phyloP scores from a whole-genome alignment of 768 basidiomycete genomes.

The Stropharia rugosoannulata region DNA sequence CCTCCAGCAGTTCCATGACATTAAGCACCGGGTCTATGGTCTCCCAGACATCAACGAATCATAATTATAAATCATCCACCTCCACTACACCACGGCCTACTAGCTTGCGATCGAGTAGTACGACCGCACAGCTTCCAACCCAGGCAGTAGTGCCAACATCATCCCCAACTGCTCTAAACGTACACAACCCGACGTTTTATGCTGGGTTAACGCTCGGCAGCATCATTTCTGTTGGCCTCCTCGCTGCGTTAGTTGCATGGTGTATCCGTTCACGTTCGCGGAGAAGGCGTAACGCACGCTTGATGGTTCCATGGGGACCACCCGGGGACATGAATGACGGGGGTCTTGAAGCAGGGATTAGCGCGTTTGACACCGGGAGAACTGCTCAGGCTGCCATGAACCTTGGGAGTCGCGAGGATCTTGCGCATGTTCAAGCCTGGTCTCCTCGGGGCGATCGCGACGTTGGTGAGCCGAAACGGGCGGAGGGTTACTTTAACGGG shows the following conservation, averaged over 20 bases:
- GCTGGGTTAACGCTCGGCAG: slow-evolving; percentile 48
- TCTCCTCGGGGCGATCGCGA: slow-evolving; percentile 40
- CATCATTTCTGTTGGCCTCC: slow-evolving; percentile 41
- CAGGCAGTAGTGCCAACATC: slow-evolving; percentile 12
- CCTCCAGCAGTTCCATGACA: too few relatives aligned
- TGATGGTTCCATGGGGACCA: slow-evolving; percentile 35
- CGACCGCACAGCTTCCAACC: slow-evolving; percentile 5
- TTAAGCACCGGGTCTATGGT: too few relatives aligned
- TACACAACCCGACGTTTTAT: slow-evolving; percentile 44
- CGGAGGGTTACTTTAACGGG: slow-evolving; percentile 23
- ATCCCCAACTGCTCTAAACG: slow-evolving; percentile 12
- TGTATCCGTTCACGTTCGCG: slow-evolving; percentile 41
- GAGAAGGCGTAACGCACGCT: slow-evolving; percentile 32
- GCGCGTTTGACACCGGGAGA: slow-evolving; percentile 20
- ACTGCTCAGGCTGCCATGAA: slow-evolving; percentile 20
- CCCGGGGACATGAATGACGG: slow-evolving; percentile 20
- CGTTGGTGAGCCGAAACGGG: slow-evolving; percentile 40
- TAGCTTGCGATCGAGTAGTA: background rate
- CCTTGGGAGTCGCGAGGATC: slow-evolving; percentile 23
- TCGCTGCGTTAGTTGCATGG: slow-evolving; percentile 50
- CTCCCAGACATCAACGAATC: too few relatives aligned
- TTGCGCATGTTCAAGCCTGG: slow-evolving; percentile 29
- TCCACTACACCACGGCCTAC: background rate
- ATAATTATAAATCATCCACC: background rate
- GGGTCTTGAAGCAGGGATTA: slow-evolving; percentile 19